Conservation (phyloP, 257 asterid genomes). For the Pogostemon cablin region DNA sequence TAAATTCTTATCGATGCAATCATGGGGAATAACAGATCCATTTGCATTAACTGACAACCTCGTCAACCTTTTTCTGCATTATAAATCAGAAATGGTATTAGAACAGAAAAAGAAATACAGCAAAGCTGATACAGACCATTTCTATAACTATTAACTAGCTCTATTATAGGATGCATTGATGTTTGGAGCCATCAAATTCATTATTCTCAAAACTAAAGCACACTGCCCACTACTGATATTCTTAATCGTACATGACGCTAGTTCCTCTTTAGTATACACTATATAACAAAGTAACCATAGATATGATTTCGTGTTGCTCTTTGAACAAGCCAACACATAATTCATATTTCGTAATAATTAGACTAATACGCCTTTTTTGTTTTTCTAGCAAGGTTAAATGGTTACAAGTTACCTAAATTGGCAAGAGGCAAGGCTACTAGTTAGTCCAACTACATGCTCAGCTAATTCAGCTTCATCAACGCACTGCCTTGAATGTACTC, state of each 20-base stretch:
- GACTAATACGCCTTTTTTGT: slow-evolving; percentile 3
- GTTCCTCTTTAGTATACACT: not conserved
- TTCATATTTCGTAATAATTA: slow-evolving; percentile 6
- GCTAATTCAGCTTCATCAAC: slow-evolving; percentile 95
- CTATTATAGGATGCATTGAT: slow-evolving; percentile 14
- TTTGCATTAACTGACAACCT: slow-evolving; percentile 89
- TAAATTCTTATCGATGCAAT: slow-evolving; percentile 66
- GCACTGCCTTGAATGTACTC: slow-evolving; percentile 84
- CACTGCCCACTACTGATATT: not conserved
- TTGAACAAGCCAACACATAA: not conserved
- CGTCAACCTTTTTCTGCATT: slow-evolving; percentile 73
- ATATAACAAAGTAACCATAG: slow-evolving; percentile 19
- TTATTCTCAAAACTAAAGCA: slow-evolving; percentile 4
- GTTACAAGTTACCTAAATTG: slow-evolving; percentile 64
- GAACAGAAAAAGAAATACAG: slow-evolving; percentile 12
- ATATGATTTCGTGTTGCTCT: not conserved
- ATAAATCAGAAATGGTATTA: slow-evolving; percentile 28
- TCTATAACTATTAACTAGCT: slow-evolving; percentile 22
- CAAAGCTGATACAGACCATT: slow-evolving; percentile 11
- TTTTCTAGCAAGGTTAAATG: slow-evolving; percentile 19
- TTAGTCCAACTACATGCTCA: slow-evolving; percentile 90
- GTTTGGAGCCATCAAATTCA: slow-evolving; percentile 1
- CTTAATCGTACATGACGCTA: slow-evolving; percentile 18
- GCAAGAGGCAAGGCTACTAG: slow-evolving; percentile 91
- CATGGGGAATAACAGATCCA: slow-evolving; percentile 77